Evolutionary conservation across 306 rosid species (phyloP).

Genomic region (Bauhinia variegata): DNA sequence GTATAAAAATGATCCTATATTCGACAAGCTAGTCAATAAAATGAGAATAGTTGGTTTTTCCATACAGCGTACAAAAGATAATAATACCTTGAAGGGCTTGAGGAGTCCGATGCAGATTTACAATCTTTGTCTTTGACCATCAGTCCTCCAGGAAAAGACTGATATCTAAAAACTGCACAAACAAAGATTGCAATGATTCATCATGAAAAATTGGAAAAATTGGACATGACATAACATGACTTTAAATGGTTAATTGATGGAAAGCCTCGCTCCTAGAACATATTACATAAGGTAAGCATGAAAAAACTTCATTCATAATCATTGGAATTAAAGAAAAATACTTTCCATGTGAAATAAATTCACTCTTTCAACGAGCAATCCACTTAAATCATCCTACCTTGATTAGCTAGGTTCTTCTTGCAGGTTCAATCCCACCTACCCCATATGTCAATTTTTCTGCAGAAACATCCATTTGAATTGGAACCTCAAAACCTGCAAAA

Average conservation of each 20-base stretch:
- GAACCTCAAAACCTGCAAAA: constrained; percentile 88
- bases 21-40: constrained; percentile 3
- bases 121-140: constrained; percentile 94
- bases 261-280: too few relatives aligned
- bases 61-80: constrained; percentile 29
- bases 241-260: too few relatives aligned
- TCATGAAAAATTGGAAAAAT: too few relatives aligned
- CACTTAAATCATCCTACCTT: constrained; percentile 50
- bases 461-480: constrained; percentile 90
- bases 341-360: too few relatives aligned
- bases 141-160: constrained; percentile 93
- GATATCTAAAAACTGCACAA: constrained; percentile 71
- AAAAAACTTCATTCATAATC: neutral
- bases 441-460: constrained; percentile 85
- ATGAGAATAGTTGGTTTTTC: constrained; percentile 12
- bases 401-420: constrained; percentile 78
- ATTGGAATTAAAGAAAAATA: neutral
- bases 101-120: constrained; percentile 97
- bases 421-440: constrained; percentile 72
- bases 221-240: too few relatives aligned
- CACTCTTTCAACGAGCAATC: too few relatives aligned
- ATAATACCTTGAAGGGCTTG: constrained; percentile 73
- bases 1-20: neutral
- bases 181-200: constrained; percentile 35
- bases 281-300: too few relatives aligned